These are phyloP conservation scores for Pichia sp. DNA, from an alignment of 1,139 yeast genomes.

Conservation along the genomic window DNA sequence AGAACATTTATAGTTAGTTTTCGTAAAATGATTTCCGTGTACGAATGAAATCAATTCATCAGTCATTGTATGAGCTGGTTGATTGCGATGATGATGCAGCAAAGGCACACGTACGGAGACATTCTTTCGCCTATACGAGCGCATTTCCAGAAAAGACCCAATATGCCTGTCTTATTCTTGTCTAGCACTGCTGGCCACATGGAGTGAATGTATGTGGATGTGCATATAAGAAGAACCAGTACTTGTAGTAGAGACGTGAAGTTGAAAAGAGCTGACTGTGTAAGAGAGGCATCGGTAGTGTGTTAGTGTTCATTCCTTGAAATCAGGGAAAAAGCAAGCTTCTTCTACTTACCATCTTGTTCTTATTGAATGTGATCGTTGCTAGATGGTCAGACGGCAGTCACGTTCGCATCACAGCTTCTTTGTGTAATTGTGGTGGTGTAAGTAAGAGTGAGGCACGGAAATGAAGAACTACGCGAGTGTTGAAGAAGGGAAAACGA, in stretches of 20 bases:
- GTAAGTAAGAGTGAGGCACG: neutral
- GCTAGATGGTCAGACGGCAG: neutral
- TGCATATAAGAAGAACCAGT: conserved; percentile 75
- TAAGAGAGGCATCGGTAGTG: neutral
- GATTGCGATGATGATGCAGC: conserved; percentile 83
- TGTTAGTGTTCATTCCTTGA: neutral
- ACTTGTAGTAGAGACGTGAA: conserved; percentile 87
- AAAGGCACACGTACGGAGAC: conserved; percentile 88
- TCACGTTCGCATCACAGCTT: too few species aligned
- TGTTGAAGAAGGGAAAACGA: neutral
- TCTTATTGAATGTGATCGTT: neutral
- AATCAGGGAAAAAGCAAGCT: neutral
- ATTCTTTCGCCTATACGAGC: conserved; percentile 93
- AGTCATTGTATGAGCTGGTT: conserved; percentile 46
- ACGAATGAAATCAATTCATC: neutral
- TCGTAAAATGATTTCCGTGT: neutral
- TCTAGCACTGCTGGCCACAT: conserved; percentile 83
- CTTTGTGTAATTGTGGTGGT: too few species aligned
- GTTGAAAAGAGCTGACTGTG: conserved; percentile 83
- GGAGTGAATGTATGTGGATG: conserved; percentile 85
- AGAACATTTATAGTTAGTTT: neutral
- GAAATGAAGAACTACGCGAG: neutral
- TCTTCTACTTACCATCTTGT: neutral
- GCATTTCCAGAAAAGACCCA: conserved; percentile 90
- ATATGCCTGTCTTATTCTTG: conserved; percentile 68